Evolutionary conservation across 2,329 filamentous ascomycete species (phyloP).

Genomic region (Pseudomassariella vexata): DNA sequence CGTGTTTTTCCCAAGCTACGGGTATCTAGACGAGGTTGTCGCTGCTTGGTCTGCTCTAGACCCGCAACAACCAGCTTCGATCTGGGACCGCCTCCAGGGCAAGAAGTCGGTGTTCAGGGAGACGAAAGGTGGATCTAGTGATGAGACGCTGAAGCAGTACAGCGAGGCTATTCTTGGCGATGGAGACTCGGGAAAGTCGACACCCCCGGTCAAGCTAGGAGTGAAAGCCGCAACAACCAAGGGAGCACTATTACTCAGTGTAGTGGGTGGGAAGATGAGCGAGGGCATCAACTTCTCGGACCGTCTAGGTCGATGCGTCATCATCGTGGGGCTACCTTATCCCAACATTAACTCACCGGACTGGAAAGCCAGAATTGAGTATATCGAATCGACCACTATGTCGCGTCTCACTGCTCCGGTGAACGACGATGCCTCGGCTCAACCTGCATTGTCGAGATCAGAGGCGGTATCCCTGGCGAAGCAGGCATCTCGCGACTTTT

Average conservation of each 20-base stretch:
- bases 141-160: conserved; percentile 71
- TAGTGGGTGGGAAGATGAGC: conserved; percentile 90
- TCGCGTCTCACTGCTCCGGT: conserved; percentile 24
- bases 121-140: conserved; percentile 48
- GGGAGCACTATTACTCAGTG: conserved; percentile 79
- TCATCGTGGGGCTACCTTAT: conserved; percentile 90
- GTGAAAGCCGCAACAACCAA: conserved; percentile 19
- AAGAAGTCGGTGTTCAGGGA: conserved; percentile 61
- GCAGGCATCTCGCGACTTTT: conserved; percentile 68
- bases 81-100: conserved; percentile 53
- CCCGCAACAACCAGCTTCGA: conserved; percentile 17
- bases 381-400: conserved; percentile 62
- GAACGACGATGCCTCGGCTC: conserved; percentile 6
- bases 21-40: conserved; percentile 75
- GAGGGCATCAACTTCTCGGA: conserved; percentile 99
- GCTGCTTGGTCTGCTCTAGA: conserved; percentile 48
- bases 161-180: conserved; percentile 56
- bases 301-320: conserved; percentile 76
- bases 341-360: conserved; percentile 85
- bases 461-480: conserved; percentile 36
- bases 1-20: conserved; percentile 93
- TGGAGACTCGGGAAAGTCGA: too few relatives aligned
- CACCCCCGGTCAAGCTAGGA: conserved; percentile 17
- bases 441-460: conserved; percentile 10
- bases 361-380: conserved; percentile 88